phyloP scores from a whole-genome alignment of 495 filamentous ascomycete genomes.

The Penicillium dipodomyicola region DNA sequence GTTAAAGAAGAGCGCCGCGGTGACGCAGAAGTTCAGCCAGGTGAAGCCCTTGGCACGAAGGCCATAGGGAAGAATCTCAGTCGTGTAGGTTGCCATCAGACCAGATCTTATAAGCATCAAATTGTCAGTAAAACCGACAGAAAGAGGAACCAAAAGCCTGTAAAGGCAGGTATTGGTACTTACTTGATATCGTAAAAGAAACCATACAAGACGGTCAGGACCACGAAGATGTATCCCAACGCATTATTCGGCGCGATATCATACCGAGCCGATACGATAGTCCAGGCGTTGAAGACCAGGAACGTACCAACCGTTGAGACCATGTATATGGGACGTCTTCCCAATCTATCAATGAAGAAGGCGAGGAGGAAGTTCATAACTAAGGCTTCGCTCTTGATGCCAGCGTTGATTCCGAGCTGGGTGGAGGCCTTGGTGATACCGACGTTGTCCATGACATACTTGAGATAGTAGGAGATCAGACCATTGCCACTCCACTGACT shows the following conservation, averaged over 20 bases:
- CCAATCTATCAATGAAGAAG: slow-evolving; percentile 58
- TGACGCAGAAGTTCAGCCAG: slow-evolving; percentile 59
- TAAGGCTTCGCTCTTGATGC: slow-evolving; percentile 16
- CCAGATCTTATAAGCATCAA: slow-evolving; percentile 47
- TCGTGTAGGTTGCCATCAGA: slow-evolving; percentile 61
- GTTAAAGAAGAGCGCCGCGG: slow-evolving; percentile 51
- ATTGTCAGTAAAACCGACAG: neutral
- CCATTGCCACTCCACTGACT: slow-evolving; percentile 6
- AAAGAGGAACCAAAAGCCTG: neutral
- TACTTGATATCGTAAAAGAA: slow-evolving; percentile 52
- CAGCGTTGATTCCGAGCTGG: slow-evolving; percentile 41
- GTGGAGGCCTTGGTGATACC: slow-evolving; percentile 50
- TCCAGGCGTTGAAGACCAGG: slow-evolving; percentile 55
- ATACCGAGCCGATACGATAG: slow-evolving; percentile 54
- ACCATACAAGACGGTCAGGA: slow-evolving; percentile 59
- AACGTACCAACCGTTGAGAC: slow-evolving; percentile 57
- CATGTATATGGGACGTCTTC: slow-evolving; percentile 57
- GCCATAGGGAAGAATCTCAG: slow-evolving; percentile 66
- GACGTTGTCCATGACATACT: slow-evolving; percentile 53
- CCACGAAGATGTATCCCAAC: slow-evolving; percentile 52
- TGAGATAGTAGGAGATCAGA: slow-evolving; percentile 38
- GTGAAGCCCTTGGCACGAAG: slow-evolving; percentile 70
- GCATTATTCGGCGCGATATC: slow-evolving; percentile 41
- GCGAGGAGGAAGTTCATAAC: slow-evolving; percentile 49
- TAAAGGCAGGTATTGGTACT: neutral